Percentiles rank a stretch among this genome's conserved stretches.
Evolutionary conservation across 371 early-diverging fungal species (phyloP).

Genomic region (Zopfochytrium polystomum): DNA sequence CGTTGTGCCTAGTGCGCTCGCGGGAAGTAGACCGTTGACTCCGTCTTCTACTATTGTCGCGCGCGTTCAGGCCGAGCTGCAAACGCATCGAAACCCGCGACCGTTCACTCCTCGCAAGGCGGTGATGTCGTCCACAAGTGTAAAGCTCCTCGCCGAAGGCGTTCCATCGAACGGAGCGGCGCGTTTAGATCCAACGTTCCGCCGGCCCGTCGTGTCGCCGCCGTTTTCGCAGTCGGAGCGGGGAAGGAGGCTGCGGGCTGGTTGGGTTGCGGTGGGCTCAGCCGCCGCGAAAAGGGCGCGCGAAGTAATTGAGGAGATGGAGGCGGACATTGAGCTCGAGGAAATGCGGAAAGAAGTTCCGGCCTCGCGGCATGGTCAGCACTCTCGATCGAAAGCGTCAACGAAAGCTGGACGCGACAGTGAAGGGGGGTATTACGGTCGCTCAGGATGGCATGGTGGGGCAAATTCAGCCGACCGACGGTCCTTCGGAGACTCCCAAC

Average conservation of each 20-base stretch:
- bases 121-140: slow-evolving; percentile 1
- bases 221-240: slow-evolving; percentile 23
- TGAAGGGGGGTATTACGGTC: neutral
- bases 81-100: slow-evolving; percentile 6
- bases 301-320: slow-evolving; percentile 13
- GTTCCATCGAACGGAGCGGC: slow-evolving; percentile 21
- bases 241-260: slow-evolving; percentile 9
- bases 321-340: slow-evolving; percentile 7
- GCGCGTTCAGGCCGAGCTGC: slow-evolving; percentile 14
- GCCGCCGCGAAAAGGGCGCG: slow-evolving; percentile 10
- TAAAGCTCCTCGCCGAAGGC: slow-evolving; percentile 24
- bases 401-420: neutral
- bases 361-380: neutral
- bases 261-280: slow-evolving; percentile 2
- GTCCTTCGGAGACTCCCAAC: neutral
- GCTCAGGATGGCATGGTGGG: neutral
- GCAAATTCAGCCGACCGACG: neutral
- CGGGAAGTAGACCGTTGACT: slow-evolving; percentile 14
- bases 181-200: slow-evolving; percentile 21
- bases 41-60: slow-evolving; percentile 1
- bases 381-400: neutral
- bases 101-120: slow-evolving; percentile 12
- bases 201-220: slow-evolving; percentile 11
- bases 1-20: neutral
- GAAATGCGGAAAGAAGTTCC: neutral